Percentiles rank a stretch among this genome's conserved stretches.
Evolutionary conservation across 331 rosid species (phyloP).

Genomic region (Pyracantha coccinea): DNA sequence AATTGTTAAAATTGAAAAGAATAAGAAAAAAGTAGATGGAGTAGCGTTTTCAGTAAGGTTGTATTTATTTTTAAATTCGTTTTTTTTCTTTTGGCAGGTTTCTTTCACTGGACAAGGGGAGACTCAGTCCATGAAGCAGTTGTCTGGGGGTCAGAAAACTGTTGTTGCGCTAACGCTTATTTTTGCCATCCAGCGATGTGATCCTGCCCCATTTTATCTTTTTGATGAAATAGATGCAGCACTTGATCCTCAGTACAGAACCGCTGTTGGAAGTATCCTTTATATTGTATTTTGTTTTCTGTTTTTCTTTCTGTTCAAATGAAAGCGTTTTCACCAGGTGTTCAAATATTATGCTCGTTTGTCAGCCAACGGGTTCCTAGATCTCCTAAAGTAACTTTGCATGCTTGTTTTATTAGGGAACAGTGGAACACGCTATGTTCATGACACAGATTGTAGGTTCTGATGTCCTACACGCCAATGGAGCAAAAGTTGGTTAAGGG

Average conservation of each 20-base stretch:
- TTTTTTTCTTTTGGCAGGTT: conserved; percentile 46
- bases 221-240: conserved; percentile 99
- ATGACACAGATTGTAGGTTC: too few species aligned
- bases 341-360: neutral
- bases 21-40: neutral
- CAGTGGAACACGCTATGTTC: too few species aligned
- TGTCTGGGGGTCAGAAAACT: conserved; percentile 98
- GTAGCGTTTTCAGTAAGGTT: neutral
- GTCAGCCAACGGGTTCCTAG: neutral
- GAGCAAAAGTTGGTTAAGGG: too few species aligned
- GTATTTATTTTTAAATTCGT: neutral
- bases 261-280: conserved; percentile 98
- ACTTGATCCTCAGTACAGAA: conserved; percentile 95
- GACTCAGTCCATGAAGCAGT: conserved; percentile 97
- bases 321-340: neutral
- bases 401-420: too few species aligned
- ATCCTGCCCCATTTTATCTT: conserved; percentile 97
- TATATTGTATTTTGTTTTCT: conserved; percentile 6
- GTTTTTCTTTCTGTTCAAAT: neutral
- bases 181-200: conserved; percentile 97
- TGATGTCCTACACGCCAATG: too few species aligned
- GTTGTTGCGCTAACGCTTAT: conserved; percentile 97
- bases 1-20: neutral
- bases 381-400: too few species aligned
- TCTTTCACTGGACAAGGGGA: conserved; percentile 99